These are phyloP conservation scores for Filobasidium wieringae DNA, from an alignment of 768 basidiomycete species.

Conservation along the genomic window DNA sequence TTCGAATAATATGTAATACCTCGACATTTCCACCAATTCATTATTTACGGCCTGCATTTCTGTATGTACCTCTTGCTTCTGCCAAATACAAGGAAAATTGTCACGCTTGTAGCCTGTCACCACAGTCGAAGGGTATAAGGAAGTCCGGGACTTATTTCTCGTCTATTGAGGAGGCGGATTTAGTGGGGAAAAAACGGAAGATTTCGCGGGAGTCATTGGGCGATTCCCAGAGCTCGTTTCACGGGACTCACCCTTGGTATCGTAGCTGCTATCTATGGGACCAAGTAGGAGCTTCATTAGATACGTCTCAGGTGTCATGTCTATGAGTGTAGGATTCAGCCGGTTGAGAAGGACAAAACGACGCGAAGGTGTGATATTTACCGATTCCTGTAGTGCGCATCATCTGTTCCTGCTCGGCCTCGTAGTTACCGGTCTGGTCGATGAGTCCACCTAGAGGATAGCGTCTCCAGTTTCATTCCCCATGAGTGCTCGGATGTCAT, in stretches of 20 bases:
- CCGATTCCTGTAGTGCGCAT: conserved; percentile 8
- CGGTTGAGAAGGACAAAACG: background rate
- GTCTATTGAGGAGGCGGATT: background rate
- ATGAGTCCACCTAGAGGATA: too few species aligned
- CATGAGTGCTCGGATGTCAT: too few species aligned
- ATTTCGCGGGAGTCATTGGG: background rate
- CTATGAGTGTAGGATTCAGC: conserved; percentile 18
- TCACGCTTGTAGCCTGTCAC: too few species aligned
- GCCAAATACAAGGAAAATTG: too few species aligned
- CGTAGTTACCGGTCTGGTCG: conserved; percentile 37
- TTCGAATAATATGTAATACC: too few species aligned
- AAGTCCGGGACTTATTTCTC: too few species aligned
- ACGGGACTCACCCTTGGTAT: conserved; percentile 20
- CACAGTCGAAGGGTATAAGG: too few species aligned
- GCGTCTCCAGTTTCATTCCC: too few species aligned
- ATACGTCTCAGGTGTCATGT: conserved; percentile 37
- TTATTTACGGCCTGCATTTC: too few species aligned
- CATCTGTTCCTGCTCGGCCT: conserved; percentile 35
- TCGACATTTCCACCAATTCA: too few species aligned
- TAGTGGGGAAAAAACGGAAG: background rate
- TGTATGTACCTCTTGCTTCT: too few species aligned
- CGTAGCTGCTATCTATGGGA: conserved; percentile 25
- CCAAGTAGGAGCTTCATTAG: conserved; percentile 37
- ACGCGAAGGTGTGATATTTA: background rate
- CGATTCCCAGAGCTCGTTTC: background rate